Conservation (phyloP, 148 eudicot genomes). For the Cornus suecica region DNA sequence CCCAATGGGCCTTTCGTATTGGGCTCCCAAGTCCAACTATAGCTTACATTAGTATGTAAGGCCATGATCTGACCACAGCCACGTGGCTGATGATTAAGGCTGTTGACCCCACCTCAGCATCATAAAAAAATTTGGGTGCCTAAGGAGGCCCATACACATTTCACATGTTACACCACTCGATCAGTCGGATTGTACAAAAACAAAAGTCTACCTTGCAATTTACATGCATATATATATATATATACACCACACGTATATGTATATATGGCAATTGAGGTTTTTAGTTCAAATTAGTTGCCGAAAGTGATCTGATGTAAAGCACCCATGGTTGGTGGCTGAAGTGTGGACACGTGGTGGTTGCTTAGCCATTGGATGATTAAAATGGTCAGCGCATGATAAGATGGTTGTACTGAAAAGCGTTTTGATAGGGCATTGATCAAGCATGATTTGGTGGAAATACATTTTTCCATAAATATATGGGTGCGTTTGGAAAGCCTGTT, state of each 20-base stretch:
- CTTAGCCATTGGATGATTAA: not conserved
- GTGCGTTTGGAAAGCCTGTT: too few species aligned
- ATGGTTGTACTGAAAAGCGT: not conserved
- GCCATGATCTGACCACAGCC: not conserved
- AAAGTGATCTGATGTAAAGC: not conserved
- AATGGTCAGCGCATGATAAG: not conserved
- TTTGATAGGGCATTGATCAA: not conserved
- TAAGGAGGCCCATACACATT: not conserved
- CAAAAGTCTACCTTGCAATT: not conserved
- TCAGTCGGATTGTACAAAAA: too few species aligned
- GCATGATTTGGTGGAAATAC: not conserved
- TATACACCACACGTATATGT: too few species aligned
- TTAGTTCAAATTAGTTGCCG: not conserved
- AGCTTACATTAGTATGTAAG: not conserved
- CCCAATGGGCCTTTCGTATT: constrained; percentile 4
- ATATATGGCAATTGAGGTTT: not conserved
- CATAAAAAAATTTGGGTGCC: not conserved
- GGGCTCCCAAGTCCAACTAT: constrained; percentile 5
- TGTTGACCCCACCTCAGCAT: not conserved
- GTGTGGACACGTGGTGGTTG: not conserved
- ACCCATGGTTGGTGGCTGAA: too few species aligned
- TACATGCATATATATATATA: not conserved
- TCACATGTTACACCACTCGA: constrained; percentile 7
- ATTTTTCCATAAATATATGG: too few species aligned
- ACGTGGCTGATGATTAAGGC: not conserved